Conservation (phyloP, 2,329 filamentous ascomycete species). For the Cadophora luteo-olivacea region DNA sequence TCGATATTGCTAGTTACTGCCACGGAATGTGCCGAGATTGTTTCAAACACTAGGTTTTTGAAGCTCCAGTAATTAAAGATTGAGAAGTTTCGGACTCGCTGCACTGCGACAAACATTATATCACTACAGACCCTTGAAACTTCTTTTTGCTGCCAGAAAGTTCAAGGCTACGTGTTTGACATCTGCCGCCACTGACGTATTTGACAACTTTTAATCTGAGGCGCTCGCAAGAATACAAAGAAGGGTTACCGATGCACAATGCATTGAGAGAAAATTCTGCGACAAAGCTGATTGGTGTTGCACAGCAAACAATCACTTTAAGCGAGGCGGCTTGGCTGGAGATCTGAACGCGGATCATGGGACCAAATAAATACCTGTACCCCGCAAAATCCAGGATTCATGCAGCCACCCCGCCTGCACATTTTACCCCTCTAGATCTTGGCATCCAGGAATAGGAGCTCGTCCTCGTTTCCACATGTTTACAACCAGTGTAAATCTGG, state of each 20-base stretch:
- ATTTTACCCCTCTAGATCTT: not conserved
- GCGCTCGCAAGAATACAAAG: not conserved
- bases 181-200: not conserved
- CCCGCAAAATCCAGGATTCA: conserved; percentile 4
- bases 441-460: not conserved
- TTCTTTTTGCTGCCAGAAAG: not conserved
- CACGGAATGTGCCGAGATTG: no score
- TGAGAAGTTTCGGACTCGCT: no score
- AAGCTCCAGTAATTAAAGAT: no score
- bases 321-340: not conserved
- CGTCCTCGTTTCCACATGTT: not conserved
- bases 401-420: not conserved
- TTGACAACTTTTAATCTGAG: not conserved
- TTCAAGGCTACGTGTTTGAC: not conserved
- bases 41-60: no score
- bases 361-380: not conserved
- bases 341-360: not conserved
- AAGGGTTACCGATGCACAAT: not conserved
- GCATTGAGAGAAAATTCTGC: not conserved
- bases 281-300: not conserved
- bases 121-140: not conserved
- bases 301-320: not conserved
- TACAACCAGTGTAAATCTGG: not conserved
- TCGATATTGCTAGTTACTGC: no score
- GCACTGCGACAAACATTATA: no score